Evolutionary conservation across 352 stramenopile genomes (phyloP), one percentile per base, ranked within the genome.

Genomic region (Peronospora tabacina): DNA sequence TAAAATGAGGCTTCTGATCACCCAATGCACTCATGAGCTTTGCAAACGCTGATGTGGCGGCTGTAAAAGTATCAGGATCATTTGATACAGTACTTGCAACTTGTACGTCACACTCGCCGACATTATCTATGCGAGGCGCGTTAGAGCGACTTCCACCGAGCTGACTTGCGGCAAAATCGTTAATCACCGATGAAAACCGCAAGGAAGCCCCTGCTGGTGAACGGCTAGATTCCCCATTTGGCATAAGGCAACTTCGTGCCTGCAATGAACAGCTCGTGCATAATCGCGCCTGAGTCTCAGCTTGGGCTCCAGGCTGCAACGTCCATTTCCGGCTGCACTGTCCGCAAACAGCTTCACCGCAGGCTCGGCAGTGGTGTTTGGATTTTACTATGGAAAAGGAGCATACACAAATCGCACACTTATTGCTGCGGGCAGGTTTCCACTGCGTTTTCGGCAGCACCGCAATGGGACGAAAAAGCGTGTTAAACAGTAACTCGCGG

Each of bases 291-390:
- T 84, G 72, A n/a, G 72, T 73, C 44, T 79, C 75, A 37, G 63
- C 33, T 58, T 72, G 45, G 3, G 71, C 61, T 7, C 78, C 77
- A 12, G 78, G 79, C 48, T 87, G 79, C 24, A 92, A 68, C 35
- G 77, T 71, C 82, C 82, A 92, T 55, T 86, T 84, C 24, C 79
- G 75, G 55, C 76, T 90, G 54, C 82, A 92, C 56, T 90, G 73
- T 11, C 79, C 73, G 20, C 82, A 92, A 54, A 92, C 79, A 30
- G 80, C 72, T 50, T 90, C 82, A 5, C 78, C 82, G 32, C 82
- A 92, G n/a, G 79, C 69, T 13, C 82, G 76, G 43, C 82, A 92
- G 61, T 92, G 78, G 52, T 92, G 82, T 47, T 75, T 73, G 15
- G 66, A 72, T 55, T 85, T 84, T 20, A 92, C 63, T 15, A 92